Conservation (phyloP, 306 rosid species). For the Chamaecrista fasciculata region DNA sequence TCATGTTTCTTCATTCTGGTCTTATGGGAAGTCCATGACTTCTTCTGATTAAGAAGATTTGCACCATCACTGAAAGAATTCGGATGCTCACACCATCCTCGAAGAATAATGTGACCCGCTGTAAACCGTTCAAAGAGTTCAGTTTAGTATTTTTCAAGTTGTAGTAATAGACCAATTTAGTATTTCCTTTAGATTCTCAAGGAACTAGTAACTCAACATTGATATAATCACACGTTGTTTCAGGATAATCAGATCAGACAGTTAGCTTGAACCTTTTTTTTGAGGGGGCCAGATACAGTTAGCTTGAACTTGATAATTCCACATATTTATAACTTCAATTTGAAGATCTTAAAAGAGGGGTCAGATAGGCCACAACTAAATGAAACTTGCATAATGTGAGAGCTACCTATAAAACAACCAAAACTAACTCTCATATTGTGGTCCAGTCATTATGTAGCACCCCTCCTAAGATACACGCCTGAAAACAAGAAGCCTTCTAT, state of each 20-base stretch:
- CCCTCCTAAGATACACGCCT: constrained; percentile 25
- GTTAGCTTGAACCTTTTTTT: neutral
- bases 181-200: neutral
- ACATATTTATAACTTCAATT: neutral
- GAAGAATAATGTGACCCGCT: constrained; percentile 94
- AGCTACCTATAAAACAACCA: constrained; percentile 20
- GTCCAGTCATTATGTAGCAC: constrained; percentile 31
- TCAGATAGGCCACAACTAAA: constrained; percentile 8
- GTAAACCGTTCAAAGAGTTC: constrained; percentile 37
- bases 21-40: constrained; percentile 48
- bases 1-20: constrained; percentile 64
- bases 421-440: constrained; percentile 29
- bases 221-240: neutral
- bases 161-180: neutral
- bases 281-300: no score
- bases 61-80: constrained; percentile 36
- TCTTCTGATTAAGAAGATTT: constrained; percentile 59
- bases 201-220: neutral
- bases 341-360: neutral
- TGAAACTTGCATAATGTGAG: constrained; percentile 26
- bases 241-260: neutral
- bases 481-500: constrained; percentile 28
- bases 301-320: neutral
- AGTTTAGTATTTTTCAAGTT: neutral
- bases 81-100: constrained; percentile 83